Base-by-base conservation (phyloP, 768 basidiomycete species). In the Saitozyma sp. region DNA sequence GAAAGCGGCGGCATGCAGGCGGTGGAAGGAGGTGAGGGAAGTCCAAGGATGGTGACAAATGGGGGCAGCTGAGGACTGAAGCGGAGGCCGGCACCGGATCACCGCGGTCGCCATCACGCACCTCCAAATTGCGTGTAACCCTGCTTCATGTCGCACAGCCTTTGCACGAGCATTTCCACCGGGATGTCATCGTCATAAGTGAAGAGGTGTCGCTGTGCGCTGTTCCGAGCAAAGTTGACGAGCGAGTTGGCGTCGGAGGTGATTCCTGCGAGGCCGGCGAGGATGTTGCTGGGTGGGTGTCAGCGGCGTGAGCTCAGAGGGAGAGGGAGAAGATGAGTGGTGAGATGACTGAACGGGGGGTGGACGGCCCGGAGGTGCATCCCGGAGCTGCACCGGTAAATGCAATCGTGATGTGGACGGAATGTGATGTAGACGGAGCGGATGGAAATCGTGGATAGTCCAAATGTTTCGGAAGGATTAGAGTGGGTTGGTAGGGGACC, bases 201-300 rank as follows among this genome's bases (percentile, higher is more conserved):
- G 73, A 92, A 82, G 64, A 99, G 81, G 82, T 99, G 91, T 56
- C 83, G 83, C 79, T 99, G 94, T 1, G 96, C 94, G 0, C 91
- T 89, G 62, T 88, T 86, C 63, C 96, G 87, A 9, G 94, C 91
- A 75, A 86, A 97, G 82, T 95, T 96, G 75, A 99, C 87, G 66
- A 99, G 85, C 40, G 95, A 98, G 81, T 96, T 98, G 62, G 94
- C 94, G 76, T 99, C 96, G 6, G 96, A 92, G 0, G 93, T 95
- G 74, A 93, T 86, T 11, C 96, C 96, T 4, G 96, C 96, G 8
- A 97, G 92, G 40, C 93, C 95, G 10, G 88, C 88, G 58, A 99
- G 88, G 64, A 96, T 90, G 82, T 97, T 98, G 69, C 95, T 98
- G 73, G 14, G 38, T 39, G 16, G 55, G 49, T 9, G 67, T 60